Percentiles rank a stretch among this genome's conserved stretches.
phyloP scores from a whole-genome alignment of 768 basidiomycete genomes.

The Tylopilus felleus region DNA sequence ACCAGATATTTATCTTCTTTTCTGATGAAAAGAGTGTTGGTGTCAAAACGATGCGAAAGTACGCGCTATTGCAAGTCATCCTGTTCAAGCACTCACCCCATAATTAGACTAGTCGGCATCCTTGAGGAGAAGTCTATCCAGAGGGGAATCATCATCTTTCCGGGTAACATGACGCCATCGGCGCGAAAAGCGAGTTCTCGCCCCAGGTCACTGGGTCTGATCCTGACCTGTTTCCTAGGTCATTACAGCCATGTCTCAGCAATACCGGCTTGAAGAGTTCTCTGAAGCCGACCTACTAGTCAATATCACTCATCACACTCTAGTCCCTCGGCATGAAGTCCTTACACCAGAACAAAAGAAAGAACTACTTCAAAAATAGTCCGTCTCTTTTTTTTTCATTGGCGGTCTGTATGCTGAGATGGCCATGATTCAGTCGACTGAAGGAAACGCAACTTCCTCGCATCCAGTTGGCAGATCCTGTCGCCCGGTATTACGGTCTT shows the following conservation, averaged over 20 bases:
- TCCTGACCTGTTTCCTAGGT: conserved; percentile 51
- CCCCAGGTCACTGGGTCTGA: background rate
- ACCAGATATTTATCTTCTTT: conserved; percentile 93
- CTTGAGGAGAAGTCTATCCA: conserved; percentile 90
- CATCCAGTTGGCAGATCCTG: conserved; percentile 93
- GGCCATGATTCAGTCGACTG: conserved; percentile 61
- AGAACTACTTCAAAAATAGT: conserved; percentile 89
- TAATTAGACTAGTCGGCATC: conserved; percentile 72
- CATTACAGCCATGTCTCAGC: conserved; percentile 82
- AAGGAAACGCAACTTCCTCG: conserved; percentile 98
- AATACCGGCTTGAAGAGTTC: conserved; percentile 92
- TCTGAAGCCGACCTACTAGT: conserved; percentile 95
- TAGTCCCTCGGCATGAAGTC: conserved; percentile 92
- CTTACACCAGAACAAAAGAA: conserved; percentile 84
- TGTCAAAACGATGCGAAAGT: conserved; percentile 98
- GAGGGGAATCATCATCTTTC: conserved; percentile 92
- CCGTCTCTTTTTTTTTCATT: conserved; percentile 34
- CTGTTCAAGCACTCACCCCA: conserved; percentile 9
- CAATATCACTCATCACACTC: conserved; percentile 94
- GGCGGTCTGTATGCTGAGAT: conserved; percentile 7
- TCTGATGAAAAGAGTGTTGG: conserved; percentile 95
- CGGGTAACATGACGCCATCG: conserved; percentile 94
- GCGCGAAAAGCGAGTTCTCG: conserved; percentile 77
- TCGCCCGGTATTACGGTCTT: conserved; percentile 97
- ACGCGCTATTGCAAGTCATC: conserved; percentile 24